These are phyloP conservation scores for Xylaria sp. DNA, from an alignment of 2,329 filamentous ascomycete species.

Conservation along the genomic window DNA sequence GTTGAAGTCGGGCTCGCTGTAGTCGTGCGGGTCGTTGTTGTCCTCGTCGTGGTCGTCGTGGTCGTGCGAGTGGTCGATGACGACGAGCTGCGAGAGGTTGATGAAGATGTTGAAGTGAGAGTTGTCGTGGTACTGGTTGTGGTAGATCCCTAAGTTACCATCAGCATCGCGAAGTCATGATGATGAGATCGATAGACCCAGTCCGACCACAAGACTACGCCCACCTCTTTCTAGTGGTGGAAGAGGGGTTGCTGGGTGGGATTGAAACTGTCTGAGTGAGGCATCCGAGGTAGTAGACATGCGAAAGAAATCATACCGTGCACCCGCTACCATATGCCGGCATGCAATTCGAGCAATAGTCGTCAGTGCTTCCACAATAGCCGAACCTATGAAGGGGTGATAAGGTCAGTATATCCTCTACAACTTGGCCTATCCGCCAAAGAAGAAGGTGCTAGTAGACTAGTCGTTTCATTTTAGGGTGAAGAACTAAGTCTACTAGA, in stretches of 20 bases:
- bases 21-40: slow-evolving; percentile 40
- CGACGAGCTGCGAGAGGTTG: slow-evolving; percentile 24
- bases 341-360: slow-evolving; percentile 56
- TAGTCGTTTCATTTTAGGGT: background rate
- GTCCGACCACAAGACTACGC: background rate
- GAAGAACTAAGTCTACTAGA: slow-evolving; percentile 4
- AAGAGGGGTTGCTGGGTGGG: background rate
- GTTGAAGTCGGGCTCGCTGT: slow-evolving; percentile 38
- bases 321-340: slow-evolving; percentile 49
- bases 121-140: slow-evolving; percentile 26
- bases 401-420: slow-evolving; percentile 14
- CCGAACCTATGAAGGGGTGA: slow-evolving; percentile 44
- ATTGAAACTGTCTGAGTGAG: slow-evolving; percentile 1
- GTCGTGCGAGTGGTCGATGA: slow-evolving; percentile 37
- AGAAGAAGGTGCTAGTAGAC: background rate
- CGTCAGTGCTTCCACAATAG: slow-evolving; percentile 54
- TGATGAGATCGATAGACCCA: background rate
- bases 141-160: slow-evolving; percentile 14
- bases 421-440: background rate
- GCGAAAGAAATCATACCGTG: slow-evolving; percentile 40
- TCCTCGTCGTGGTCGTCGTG: slow-evolving; percentile 38
- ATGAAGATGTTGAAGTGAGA: background rate
- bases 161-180: slow-evolving; percentile 9
- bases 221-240: background rate
- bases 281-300: background rate